Percentiles rank a stretch among this genome's conserved stretches.
phyloP scores from a whole-genome alignment of 2,329 filamentous ascomycete species.

The Scedosporium boydii region DNA sequence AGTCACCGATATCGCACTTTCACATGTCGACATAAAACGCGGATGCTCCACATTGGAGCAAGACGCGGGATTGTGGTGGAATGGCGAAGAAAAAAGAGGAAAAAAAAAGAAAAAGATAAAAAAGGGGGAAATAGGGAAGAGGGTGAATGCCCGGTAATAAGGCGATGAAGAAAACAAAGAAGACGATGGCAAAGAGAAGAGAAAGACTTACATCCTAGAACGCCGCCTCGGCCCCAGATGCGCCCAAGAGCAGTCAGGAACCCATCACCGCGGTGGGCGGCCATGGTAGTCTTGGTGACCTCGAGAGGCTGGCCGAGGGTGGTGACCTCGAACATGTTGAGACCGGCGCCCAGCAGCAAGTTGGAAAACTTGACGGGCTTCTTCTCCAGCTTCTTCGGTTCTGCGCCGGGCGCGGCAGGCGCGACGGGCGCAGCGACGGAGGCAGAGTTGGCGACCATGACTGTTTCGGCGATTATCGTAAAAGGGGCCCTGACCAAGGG shows the following conservation, averaged over 20 bases:
- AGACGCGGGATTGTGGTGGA: too few species aligned
- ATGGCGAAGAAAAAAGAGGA: background rate
- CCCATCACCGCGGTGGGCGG: conserved; percentile 84
- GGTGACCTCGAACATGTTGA: conserved; percentile 89
- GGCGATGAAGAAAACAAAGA: conserved; percentile 3
- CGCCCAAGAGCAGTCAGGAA: conserved; percentile 72
- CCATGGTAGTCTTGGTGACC: conserved; percentile 99
- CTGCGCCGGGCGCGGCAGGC: conserved; percentile 39
- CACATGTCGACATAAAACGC: background rate
- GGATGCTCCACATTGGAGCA: background rate
- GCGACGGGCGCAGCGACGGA: conserved; percentile 40
- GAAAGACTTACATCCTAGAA: conserved; percentile 73
- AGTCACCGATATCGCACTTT: conserved; percentile 11
- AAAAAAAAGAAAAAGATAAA: background rate
- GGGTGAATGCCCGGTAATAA: background rate
- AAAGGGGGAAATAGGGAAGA: background rate
- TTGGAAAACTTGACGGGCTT: conserved; percentile 99
- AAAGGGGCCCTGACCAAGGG: conserved; percentile 97
- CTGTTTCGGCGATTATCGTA: conserved; percentile 40
- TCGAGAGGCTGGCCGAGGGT: conserved; percentile 73
- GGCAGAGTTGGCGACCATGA: conserved; percentile 51
- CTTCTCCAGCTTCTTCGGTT: conserved; percentile 67
- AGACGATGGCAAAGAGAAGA: conserved; percentile 1
- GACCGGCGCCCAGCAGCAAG: conserved; percentile 81
- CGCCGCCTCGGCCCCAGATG: conserved; percentile 90